Base-by-base conservation (phyloP, 352 stramenopile genomes). In the Aphanomyces euteiches region DNA sequence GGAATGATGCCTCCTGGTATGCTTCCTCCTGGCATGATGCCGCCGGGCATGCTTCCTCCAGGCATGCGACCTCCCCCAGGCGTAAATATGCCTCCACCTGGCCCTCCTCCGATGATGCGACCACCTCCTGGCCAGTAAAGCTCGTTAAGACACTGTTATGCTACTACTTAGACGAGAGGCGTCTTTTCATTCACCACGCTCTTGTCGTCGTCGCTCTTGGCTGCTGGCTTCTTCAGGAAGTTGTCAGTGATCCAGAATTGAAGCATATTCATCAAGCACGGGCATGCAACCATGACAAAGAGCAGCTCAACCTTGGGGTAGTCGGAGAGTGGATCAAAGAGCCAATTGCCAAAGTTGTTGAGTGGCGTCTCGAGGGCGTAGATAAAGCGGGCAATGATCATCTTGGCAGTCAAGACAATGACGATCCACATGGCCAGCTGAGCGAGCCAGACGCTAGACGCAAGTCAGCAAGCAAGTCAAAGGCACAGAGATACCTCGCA, bases 181-280 rank as follows among this genome's bases (percentile, higher is more conserved):
- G 64, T 70, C 40, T 70, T 70, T 40, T 70, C 64, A n/a, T 70
- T 77, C 41, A 83, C 71, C 7, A 78, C 69, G 54, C 85, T 76
- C 28, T 28, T 28, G 17, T 53, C 68, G 40, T 70, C 70, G 19
- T 74, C 67, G 37, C 59, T 69, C 5, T 66, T 65, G 36, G 50
- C 50, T 12, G 54, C 54, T 50, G 80, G 76, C 71, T 92, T 78
- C 76, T 87, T 92, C 50, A 92, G 72, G 64, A 92, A 92, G 56
- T 80, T 90, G 63, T 92, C 85, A 64, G 90, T 84, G 74, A 66
- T 38, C 85, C 85, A 93, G 75, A 93, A 93, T 63, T 93, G 85
- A 50, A 92, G 79, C 79, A 90, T 89, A 74, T 93, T 93, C 84
- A 93, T 91, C 47, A 90, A 77, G 43, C 90, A 69, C n/a, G 85